These are phyloP conservation scores for Lanmaoa rubissima DNA, from an alignment of 768 basidiomycete species.

Conservation along the genomic window DNA sequence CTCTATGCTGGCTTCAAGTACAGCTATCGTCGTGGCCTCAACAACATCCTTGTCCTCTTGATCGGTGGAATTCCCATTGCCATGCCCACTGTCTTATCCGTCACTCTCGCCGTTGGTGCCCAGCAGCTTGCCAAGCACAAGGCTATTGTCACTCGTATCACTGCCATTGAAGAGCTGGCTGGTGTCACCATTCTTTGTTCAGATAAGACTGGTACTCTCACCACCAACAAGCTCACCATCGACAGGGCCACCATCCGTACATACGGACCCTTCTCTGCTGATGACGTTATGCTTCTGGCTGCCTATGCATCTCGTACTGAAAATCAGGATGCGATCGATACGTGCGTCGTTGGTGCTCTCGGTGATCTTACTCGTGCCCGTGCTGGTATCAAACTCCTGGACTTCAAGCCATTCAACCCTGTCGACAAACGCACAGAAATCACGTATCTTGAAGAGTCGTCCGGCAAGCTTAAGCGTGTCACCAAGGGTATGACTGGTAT, in stretches of 20 bases:
- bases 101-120: conserved; percentile 97
- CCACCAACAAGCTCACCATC: conserved; percentile 99
- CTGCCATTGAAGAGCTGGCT: conserved; percentile 96
- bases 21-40: conserved; percentile 88
- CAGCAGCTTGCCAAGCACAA: conserved; percentile 99
- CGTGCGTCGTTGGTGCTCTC: conserved; percentile 78
- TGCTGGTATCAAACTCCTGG: conserved; percentile 90
- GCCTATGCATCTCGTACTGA: conserved; percentile 97
- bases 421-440: conserved; percentile 99
- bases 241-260: conserved; percentile 89
- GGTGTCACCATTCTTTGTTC: conserved; percentile 99
- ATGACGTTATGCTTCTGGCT: conserved; percentile 90
- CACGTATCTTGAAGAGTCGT: conserved; percentile 90
- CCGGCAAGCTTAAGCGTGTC: conserved; percentile 97
- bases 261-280: conserved; percentile 83
- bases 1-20: conserved; percentile 92
- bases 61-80: conserved; percentile 99
- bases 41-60: conserved; percentile 97
- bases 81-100: conserved; percentile 98
- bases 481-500: conserved; percentile 99
- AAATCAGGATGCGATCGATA: conserved; percentile 98
- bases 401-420: conserved; percentile 99
- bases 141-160: conserved; percentile 99
- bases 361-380: conserved; percentile 75
- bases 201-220: conserved; percentile 97